Evolutionary conservation across 352 stramenopile species (phyloP).

Genomic region (Phytopythium ostracodes): DNA sequence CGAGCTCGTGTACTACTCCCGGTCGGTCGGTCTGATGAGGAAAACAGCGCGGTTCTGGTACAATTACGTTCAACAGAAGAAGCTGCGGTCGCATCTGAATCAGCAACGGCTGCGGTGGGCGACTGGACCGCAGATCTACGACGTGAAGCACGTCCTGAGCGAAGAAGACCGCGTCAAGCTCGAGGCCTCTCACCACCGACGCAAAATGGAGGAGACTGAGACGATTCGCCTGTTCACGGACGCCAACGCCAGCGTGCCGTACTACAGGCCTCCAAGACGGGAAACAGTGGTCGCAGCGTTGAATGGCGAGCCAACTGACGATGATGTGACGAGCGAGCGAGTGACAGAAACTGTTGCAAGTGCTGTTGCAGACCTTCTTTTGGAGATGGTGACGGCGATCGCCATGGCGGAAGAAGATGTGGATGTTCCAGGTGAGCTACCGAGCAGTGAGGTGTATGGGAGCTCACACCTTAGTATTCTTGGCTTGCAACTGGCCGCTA

Average conservation of each 20-base stretch:
- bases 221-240: conserved; percentile 18
- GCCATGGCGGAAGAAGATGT: conserved; percentile 1
- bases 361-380: neutral
- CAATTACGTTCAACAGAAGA: conserved; percentile 17
- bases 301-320: too few relatives aligned
- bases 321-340: neutral
- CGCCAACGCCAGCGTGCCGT: neutral
- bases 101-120: conserved; percentile 7
- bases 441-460: neutral
- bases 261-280: neutral
- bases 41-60: conserved; percentile 44
- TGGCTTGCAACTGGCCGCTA: conserved; percentile 21
- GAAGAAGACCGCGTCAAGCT: conserved; percentile 8
- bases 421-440: neutral
- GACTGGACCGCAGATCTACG: conserved; percentile 16
- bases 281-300: neutral
- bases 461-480: conserved; percentile 11
- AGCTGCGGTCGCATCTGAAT: conserved; percentile 12
- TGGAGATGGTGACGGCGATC: neutral
- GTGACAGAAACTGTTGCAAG: neutral
- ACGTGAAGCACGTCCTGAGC: conserved; percentile 24
- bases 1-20: conserved; percentile 51
- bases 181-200: conserved; percentile 8
- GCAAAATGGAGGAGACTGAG: conserved; percentile 11
- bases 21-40: conserved; percentile 40